Percentiles rank a stretch among this genome's conserved stretches.
Conservation (phyloP, 345 rosid species). For the Mangifera indica region DNA sequence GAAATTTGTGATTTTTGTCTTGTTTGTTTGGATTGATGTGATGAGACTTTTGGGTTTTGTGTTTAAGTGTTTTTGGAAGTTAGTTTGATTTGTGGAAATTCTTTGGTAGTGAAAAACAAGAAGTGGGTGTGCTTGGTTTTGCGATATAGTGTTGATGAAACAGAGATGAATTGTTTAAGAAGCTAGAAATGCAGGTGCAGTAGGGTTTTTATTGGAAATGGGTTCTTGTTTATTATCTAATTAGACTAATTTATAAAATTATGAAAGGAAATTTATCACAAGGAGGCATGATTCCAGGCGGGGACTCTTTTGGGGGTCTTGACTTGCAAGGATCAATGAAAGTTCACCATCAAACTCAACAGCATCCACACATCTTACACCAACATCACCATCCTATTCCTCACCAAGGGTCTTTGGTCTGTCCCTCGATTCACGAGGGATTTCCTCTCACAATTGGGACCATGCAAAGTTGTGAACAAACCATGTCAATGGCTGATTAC, state of each 20-base stretch:
- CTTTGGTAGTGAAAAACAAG: conserved; percentile 3
- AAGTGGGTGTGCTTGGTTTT: conserved; percentile 21
- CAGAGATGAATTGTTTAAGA: neutral
- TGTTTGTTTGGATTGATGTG: conserved; percentile 19
- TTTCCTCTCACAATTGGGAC: conserved; percentile 75
- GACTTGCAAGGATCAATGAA: conserved; percentile 71
- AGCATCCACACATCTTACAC: conserved; percentile 44
- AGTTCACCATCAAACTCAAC: conserved; percentile 50
- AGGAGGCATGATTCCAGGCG: conserved; percentile 68
- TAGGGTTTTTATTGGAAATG: conserved; percentile 26
- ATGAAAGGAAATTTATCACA: conserved; percentile 76
- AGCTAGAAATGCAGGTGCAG: neutral
- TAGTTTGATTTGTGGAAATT: conserved; percentile 3
- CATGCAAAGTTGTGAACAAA: conserved; percentile 57
- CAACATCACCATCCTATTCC: conserved; percentile 52
- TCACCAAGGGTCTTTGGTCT: conserved; percentile 41
- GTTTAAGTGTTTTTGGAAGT: neutral
- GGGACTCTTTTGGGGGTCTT: conserved; percentile 60
- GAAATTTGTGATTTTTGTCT: conserved; percentile 15
- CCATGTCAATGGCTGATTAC: conserved; percentile 41
- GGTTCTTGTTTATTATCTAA: conserved; percentile 23
- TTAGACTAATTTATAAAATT: neutral
- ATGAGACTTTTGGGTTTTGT: conserved; percentile 12
- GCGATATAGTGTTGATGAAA: conserved; percentile 2
- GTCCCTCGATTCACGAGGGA: conserved; percentile 51